phyloP scores from a whole-genome alignment of 176 grass and related monocot species.

The Phoenix roebelenii region DNA sequence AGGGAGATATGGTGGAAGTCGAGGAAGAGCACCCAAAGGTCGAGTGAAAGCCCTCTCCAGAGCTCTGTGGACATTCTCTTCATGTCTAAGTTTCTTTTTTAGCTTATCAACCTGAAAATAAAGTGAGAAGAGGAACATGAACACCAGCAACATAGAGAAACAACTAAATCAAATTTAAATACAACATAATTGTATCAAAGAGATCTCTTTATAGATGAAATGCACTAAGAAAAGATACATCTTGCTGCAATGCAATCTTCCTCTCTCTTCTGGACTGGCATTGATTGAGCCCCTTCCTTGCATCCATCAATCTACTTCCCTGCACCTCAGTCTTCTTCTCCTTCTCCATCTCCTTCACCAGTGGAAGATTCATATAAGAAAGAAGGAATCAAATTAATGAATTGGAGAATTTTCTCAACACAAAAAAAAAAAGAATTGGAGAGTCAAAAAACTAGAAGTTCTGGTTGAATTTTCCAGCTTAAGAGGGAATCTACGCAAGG shows the following conservation, averaged over 20 bases:
- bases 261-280: slow-evolving; percentile 61
- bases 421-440: too few species aligned
- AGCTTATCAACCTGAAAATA: slow-evolving; percentile 83
- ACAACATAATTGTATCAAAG: too few species aligned
- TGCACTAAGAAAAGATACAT: slow-evolving; percentile 36
- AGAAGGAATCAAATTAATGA: background rate
- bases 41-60: slow-evolving; percentile 87
- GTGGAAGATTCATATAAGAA: slow-evolving; percentile 30
- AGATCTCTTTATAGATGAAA: too few species aligned
- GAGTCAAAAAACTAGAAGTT: too few species aligned
- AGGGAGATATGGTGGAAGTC: slow-evolving; percentile 84
- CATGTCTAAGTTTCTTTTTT: slow-evolving; percentile 85
- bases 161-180: background rate
- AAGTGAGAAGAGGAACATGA: slow-evolving; percentile 1
- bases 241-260: slow-evolving; percentile 89
- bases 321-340: slow-evolving; percentile 41
- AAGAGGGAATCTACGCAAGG: slow-evolving; percentile 20
- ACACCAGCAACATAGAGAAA: background rate
- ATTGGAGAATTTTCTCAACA: too few species aligned
- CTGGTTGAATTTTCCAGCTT: too few species aligned
- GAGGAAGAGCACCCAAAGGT: slow-evolving; percentile 89
- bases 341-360: slow-evolving; percentile 58
- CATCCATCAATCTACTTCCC: slow-evolving; percentile 19
- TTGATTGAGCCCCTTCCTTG: slow-evolving; percentile 25
- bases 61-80: slow-evolving; percentile 97